These are phyloP conservation scores for Flaveria bidentis DNA, from an alignment of 129 eudicot species.

Conservation along the genomic window DNA sequence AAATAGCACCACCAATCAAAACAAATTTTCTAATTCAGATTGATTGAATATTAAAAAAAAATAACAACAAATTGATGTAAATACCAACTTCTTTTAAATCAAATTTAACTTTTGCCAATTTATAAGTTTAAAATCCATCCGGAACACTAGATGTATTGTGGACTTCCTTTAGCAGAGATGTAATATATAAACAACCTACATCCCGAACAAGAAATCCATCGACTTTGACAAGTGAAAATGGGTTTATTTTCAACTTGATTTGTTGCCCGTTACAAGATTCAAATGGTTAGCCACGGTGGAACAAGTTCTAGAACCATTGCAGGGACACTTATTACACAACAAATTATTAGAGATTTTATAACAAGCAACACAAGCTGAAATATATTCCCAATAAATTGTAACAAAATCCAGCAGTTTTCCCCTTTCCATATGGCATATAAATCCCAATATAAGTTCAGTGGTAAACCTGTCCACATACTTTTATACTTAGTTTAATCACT, in stretches of 20 bases:
- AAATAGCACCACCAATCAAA: background rate
- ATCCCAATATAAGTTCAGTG: background rate
- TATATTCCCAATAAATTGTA: no score
- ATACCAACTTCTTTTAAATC: background rate
- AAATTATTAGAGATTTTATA: background rate
- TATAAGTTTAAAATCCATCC: background rate
- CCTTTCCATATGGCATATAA: background rate
- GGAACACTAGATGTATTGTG: background rate
- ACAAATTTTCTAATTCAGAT: background rate
- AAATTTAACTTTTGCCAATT: background rate
- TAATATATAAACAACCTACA: background rate
- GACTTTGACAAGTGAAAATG: background rate
- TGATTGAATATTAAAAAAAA: background rate
- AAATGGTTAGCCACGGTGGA: background rate
- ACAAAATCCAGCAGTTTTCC: background rate
- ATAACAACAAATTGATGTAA: background rate
- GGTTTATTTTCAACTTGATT: background rate
- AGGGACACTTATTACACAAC: background rate
- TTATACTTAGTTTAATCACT: background rate
- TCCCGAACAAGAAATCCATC: background rate
- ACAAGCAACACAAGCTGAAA: background rate
- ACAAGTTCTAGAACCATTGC: background rate
- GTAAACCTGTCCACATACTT: background rate
- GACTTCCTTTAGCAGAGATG: background rate
- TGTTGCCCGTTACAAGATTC: background rate